Conservation (phyloP, 2,329 filamentous ascomycete genomes). For the Calonectria multiphialidica region DNA sequence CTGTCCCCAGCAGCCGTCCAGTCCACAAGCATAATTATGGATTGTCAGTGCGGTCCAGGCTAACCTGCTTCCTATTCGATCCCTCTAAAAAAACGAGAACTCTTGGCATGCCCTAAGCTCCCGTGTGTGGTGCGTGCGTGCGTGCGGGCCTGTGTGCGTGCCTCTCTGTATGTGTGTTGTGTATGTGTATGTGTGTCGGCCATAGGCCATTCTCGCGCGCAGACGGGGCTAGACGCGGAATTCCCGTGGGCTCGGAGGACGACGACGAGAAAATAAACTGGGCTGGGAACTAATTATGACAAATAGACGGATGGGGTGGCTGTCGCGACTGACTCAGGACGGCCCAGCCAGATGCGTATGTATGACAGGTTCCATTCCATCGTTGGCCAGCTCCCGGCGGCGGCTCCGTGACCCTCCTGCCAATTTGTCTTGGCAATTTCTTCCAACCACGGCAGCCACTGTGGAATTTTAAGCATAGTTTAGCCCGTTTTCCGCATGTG, state of each 20-base stretch:
- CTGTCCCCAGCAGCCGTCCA: neutral
- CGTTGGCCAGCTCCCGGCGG: neutral
- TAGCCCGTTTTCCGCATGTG: conserved; percentile 1
- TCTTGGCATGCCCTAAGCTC: neutral
- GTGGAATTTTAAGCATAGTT: conserved; percentile 14
- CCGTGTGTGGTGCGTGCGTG: too few relatives aligned
- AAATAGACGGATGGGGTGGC: neutral
- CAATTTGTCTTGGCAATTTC: conserved; percentile 1
- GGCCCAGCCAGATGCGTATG: neutral
- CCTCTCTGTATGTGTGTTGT: too few relatives aligned
- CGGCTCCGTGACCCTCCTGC: neutral
- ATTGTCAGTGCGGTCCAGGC: neutral
- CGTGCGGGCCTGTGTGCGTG: too few relatives aligned
- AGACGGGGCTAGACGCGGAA: neutral
- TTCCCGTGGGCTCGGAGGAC: neutral
- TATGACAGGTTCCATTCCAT: neutral
- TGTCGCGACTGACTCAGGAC: neutral
- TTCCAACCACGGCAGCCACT: neutral
- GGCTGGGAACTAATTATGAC: neutral
- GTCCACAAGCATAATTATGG: neutral
- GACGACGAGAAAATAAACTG: neutral
- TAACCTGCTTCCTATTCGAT: neutral
- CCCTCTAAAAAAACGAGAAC: neutral
- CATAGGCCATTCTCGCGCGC: neutral
- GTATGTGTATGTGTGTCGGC: too few relatives aligned